Evolutionary conservation across 225 moss, liverwort and hornwort genomes (phyloP), one percentile per base, ranked within the genome.

Genomic region (Bryoerythrophyllum caledonicum): DNA sequence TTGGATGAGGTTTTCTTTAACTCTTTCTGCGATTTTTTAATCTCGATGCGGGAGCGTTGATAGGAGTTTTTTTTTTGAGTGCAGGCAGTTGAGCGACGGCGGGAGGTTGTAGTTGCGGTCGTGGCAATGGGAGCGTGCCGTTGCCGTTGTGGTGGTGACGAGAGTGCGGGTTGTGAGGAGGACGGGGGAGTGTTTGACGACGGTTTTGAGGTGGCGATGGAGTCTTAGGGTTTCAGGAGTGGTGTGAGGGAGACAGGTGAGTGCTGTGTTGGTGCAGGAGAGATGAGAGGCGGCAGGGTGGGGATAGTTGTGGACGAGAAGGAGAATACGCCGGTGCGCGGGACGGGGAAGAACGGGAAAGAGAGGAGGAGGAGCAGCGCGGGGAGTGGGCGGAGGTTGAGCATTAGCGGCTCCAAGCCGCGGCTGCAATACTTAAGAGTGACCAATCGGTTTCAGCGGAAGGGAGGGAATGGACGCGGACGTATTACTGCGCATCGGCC

Each of bases 401-500:
- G 82, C 40, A 63, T 74, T 21, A 71, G 74, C 58, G 82, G 74
- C 44, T 80, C 79, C 25, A 82, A 77, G 32, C 74, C 84, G 74
- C 72, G 68, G 25, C 54, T 71, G 63, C 82, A 80, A 37, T 73
- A 80, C 32, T 60, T 84, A 60, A 82, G 72, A 75, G 80, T 68
- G 67, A 84, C 82, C 64, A 82, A 74, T 44, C 84, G 80, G 65
- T 88, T 85, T 46, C 82, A 73, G 73, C 80, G 75, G 8, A 66
- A 72, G 61, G 80, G 80, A 65, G 82, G 82, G 38, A 68, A 41
- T 57, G 88, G 82, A 11, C 77, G 88, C 25, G 88, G 85, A 4
- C 82, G 88, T 20, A 73, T 88, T 10, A 85, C 85, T 59, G 75
- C 76, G 69, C 82, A 88, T 80, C 85, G 75, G 28, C 88, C 88